phyloP scores from a whole-genome alignment of 140 eudicot genomes.

The Flaveria floridana region DNA sequence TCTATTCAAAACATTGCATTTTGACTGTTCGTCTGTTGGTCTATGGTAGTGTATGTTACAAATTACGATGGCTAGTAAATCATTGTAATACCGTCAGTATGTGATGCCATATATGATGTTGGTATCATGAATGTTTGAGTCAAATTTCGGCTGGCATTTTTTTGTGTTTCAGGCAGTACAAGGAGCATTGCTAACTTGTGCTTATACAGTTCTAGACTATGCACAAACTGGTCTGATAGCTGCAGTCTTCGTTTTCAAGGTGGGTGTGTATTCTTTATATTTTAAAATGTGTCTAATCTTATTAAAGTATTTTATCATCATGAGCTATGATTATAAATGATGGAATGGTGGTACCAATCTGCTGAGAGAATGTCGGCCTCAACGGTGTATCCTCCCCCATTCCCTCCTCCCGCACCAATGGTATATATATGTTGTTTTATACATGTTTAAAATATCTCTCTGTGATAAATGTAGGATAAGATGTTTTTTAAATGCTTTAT shows the following conservation, averaged over 20 bases:
- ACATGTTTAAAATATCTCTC: background rate
- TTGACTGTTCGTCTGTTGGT: too few species aligned
- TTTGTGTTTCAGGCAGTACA: slow-evolving; percentile 63
- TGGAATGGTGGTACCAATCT: slow-evolving; percentile 99
- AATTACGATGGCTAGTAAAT: background rate
- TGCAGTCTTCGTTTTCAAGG: slow-evolving; percentile 94
- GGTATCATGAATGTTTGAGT: background rate
- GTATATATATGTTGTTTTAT: slow-evolving; percentile 24
- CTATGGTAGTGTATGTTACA: background rate
- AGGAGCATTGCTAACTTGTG: slow-evolving; percentile 71
- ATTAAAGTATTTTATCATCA: background rate
- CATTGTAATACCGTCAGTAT: background rate
- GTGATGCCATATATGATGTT: slow-evolving; percentile 3
- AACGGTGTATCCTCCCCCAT: slow-evolving; percentile 97
- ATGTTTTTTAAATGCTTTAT: background rate
- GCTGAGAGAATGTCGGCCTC: slow-evolving; percentile 99
- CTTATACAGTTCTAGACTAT: slow-evolving; percentile 88
- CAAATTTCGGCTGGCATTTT: background rate
- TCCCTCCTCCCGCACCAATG: slow-evolving; percentile 97
- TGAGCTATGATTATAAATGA: slow-evolving; percentile 56
- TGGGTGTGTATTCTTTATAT: slow-evolving; percentile 28
- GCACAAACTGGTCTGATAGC: slow-evolving; percentile 98
- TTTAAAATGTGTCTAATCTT: background rate
- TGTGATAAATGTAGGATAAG: background rate
- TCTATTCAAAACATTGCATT: too few species aligned